Evolutionary conservation across 345 rosid genomes (phyloP), one percentile per base, ranked within the genome.

Genomic region (Bretschneidera sinensis): DNA sequence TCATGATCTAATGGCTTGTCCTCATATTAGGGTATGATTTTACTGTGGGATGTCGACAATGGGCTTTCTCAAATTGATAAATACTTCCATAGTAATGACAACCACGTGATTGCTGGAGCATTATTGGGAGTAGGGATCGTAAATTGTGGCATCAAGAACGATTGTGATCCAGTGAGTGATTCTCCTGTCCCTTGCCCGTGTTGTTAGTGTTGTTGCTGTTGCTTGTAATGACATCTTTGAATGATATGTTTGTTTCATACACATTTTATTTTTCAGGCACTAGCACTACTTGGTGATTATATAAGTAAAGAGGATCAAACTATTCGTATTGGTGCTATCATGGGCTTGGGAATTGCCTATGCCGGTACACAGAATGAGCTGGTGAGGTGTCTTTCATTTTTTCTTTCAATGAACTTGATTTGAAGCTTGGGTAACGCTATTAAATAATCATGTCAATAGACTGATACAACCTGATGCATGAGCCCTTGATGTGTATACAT

Each of bases 281-380:
- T 94, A 51, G 99, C 97, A 18, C 92, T 94, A 62, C 78, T 94
- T 14, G 77, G 71, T 64, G 97, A 90, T 3, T 85, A 79, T 35
- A 54, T 85, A 2, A 76, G 72, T 68, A 86, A 72, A 63, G 97
- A 86, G 75, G 99, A 94, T 75, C 58, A 97, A 66, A 80, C 83
- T 33, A 70, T 88, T 47, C 77, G 95, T 64, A 90, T 94, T 60
- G 99, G 96, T 66, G 96, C 95, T 62, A 90, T 94, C 43, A 88
- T 94, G 95, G 99, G 99, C 52, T 77, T 91, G 17, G 99, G 95
- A 69, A 84, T 90, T 68, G 82, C 97, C 47, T 90, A 94, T 76
- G 97, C 97, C n/a, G 97, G 99, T 67, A 56, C 95, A 69, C 87
- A 86, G 77, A 83, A 86, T 72, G 87, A 83, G 48, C 82, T 75